These are phyloP conservation scores for Dysphania ambrosioides DNA, from an alignment of 148 eudicot species.

Conservation along the genomic window DNA sequence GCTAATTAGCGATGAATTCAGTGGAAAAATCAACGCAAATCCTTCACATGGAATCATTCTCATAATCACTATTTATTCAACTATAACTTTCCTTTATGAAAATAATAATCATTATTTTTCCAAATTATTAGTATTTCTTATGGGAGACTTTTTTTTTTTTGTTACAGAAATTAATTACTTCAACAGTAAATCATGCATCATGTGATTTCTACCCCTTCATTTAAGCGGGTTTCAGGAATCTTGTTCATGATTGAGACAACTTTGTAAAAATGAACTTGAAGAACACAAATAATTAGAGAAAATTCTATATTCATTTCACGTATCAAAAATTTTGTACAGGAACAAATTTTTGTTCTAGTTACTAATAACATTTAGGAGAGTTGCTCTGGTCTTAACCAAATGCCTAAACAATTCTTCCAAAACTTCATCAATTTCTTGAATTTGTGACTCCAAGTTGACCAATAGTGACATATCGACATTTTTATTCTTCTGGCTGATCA, in stretches of 20 bases:
- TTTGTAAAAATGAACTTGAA: background rate
- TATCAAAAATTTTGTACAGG: background rate
- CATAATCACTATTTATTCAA: too few species aligned
- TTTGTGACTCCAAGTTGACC: conserved; percentile 23
- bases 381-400: conserved; percentile 43
- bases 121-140: too few species aligned
- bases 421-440: too few species aligned
- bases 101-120: too few species aligned
- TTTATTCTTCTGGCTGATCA: conserved; percentile 11
- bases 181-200: background rate
- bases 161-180: background rate
- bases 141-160: too few species aligned
- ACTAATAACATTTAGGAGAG: conserved; percentile 47
- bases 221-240: too few species aligned
- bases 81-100: too few species aligned
- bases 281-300: background rate
- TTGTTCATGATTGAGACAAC: too few species aligned
- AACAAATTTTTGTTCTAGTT: conserved; percentile 25
- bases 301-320: background rate
- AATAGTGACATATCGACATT: conserved; percentile 8
- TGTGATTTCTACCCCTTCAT: background rate
- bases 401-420: conserved; percentile 43
- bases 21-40: background rate
- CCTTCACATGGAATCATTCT: too few species aligned
- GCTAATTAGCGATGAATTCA: background rate